Evolutionary conservation across 2,329 filamentous ascomycete genomes (phyloP), one percentile per base, ranked within the genome.

Genomic region (Venturia asperata): DNA sequence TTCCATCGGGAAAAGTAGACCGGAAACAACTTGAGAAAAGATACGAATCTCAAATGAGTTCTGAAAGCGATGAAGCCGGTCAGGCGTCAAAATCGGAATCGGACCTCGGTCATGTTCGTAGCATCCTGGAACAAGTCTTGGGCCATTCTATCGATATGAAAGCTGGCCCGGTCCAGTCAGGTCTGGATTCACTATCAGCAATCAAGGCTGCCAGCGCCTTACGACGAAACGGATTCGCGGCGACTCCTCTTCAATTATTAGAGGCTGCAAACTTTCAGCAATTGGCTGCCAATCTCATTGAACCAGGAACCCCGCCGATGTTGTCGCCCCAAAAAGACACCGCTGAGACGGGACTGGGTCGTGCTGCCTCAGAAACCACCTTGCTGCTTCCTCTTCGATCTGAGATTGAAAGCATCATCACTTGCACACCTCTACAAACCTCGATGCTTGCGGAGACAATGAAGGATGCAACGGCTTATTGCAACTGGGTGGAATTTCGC

Each of bases 1-100:
- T 96, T 24, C 81, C 91, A 2, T 96, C 91, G 0, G 92, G 92
- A 0, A 97, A 97, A 72, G 82, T 92, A 17, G 89, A 96, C 71
- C 86, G 85, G 63, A 88, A 85, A 69, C 76, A 74, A 15, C 76
- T 96, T 9, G 80, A 85, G 69, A 72, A 77, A 0, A 77, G 83
- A 9, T 90, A 88, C 69, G 42, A 37, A 42, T 19, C 10, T 37
- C 45, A 60, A 17, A 34, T 39, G 37, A 61, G 21, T n/a, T 34
- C 60, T 17, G 37, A 27, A 4, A 34, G 24, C 4, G 24, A 42
- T 10, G 60, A 61, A 13, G 42, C 37, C 9, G 60, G 21, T 1
- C 3, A 43, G 11, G 5, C 19, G 9, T n/a, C 21, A 19, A 45
- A 24, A 6, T 9, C 37, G 21, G 60, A 24, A 6, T 9, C 37